These are phyloP conservation scores for Apodospora peruviana DNA, from an alignment of 495 filamentous ascomycete genomes.

Conservation along the genomic window DNA sequence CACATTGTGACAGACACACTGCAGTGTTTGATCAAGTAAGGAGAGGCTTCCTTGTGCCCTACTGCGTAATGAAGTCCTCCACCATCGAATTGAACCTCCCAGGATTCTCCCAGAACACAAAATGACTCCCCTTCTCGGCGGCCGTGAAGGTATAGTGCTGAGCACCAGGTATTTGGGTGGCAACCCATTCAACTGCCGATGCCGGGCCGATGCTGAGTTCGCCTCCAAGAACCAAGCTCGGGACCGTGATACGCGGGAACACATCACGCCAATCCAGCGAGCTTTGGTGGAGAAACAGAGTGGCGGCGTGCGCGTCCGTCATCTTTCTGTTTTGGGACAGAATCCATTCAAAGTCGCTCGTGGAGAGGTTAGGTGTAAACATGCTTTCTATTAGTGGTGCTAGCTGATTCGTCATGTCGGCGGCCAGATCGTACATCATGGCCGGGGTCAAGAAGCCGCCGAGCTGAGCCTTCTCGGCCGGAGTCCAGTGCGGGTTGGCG, in stretches of 20 bases:
- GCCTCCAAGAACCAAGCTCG: slow-evolving; percentile 7
- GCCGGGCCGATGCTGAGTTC: slow-evolving; percentile 6
- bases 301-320: slow-evolving; percentile 6
- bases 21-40: too few relatives aligned
- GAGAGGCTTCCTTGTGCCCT: too few relatives aligned
- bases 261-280: slow-evolving; percentile 9
- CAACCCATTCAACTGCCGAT: slow-evolving; percentile 6
- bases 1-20: too few relatives aligned
- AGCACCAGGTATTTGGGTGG: slow-evolving; percentile 7
- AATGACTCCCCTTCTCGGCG: slow-evolving; percentile 13
- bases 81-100: slow-evolving; percentile 9
- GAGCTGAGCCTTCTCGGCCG: background rate
- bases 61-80: slow-evolving; percentile 2
- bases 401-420: slow-evolving; percentile 5
- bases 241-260: slow-evolving; percentile 7
- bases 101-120: slow-evolving; percentile 12
- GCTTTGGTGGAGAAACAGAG: slow-evolving; percentile 3
- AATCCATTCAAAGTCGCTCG: slow-evolving; percentile 6
- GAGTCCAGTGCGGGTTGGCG: slow-evolving; percentile 5
- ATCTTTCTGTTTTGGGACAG: slow-evolving; percentile 10
- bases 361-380: slow-evolving; percentile 7
- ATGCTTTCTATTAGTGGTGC: slow-evolving; percentile 5
- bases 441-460: slow-evolving; percentile 1
- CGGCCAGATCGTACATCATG: slow-evolving; percentile 2
- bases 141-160: slow-evolving; percentile 6